phyloP scores from a whole-genome alignment of 148 eudicot species.

The Cornus suecica region DNA sequence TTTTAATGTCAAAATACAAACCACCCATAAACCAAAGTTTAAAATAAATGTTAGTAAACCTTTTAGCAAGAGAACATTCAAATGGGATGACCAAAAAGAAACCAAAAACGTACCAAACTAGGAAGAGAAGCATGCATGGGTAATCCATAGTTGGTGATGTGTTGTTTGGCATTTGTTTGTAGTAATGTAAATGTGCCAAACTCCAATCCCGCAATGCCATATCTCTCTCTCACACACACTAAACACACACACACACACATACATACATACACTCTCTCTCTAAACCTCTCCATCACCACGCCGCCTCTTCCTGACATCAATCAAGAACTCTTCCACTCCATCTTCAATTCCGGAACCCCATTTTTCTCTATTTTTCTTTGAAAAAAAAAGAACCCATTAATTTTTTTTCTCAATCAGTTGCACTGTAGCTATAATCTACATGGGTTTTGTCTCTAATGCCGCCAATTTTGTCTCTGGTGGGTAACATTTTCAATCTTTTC shows the following conservation, averaged over 20 bases:
- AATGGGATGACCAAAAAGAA: constrained; percentile 16
- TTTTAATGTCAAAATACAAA: no score
- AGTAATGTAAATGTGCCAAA: background rate
- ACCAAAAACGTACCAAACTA: constrained; percentile 29
- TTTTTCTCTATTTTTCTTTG: background rate
- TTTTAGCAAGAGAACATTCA: no score
- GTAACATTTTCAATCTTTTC: background rate
- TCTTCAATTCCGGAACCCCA: background rate
- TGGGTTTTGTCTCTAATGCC: background rate
- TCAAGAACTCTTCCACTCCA: constrained; percentile 11
- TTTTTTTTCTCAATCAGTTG: background rate
- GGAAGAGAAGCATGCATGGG: constrained; percentile 17
- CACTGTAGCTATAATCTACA: constrained; percentile 3
- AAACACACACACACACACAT: no score
- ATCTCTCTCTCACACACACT: constrained; percentile 20
- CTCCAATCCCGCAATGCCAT: background rate
- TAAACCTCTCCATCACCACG: constrained; percentile 17
- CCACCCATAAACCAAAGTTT: no score
- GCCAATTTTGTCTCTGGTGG: constrained; percentile 16
- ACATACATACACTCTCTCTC: background rate
- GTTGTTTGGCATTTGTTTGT: constrained; percentile 23
- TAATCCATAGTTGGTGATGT: constrained; percentile 15
- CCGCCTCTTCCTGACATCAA: constrained; percentile 19
- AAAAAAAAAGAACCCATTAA: background rate
- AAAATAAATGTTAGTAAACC: no score